A percentile compares a stretch with the other conserved stretches of the same genome.
phyloP scores from a whole-genome alignment of 257 asterid genomes.

The Nicotiana undulata region DNA sequence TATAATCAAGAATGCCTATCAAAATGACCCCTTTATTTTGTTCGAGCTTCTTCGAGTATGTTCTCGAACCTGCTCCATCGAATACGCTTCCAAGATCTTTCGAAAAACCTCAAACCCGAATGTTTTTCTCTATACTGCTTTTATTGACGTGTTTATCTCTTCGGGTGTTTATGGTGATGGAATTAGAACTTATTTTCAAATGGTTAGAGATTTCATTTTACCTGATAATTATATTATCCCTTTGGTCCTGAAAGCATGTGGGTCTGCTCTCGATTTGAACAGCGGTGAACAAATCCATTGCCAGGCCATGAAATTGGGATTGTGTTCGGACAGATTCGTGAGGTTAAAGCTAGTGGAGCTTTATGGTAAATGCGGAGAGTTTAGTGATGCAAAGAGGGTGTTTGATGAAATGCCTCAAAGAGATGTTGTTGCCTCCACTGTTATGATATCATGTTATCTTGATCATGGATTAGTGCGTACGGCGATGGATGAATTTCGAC shows the following conservation, averaged over 20 bases:
- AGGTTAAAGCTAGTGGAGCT: constrained; percentile 36
- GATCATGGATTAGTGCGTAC: constrained; percentile 25
- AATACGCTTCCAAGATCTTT: constrained; percentile 38
- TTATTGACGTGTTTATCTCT: constrained; percentile 36
- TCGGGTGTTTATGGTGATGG: constrained; percentile 15
- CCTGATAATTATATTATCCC: constrained; percentile 41
- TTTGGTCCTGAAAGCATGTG: constrained; percentile 49
- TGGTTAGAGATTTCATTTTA: constrained; percentile 23
- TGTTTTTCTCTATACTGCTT: constrained; percentile 39
- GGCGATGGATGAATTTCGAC: constrained; percentile 29
- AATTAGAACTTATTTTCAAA: constrained; percentile 19
- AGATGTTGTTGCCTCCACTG: constrained; percentile 43
- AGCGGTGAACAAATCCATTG: constrained; percentile 34
- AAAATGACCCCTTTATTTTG: constrained; percentile 27
- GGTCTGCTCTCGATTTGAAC: constrained; percentile 21
- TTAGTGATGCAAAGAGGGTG: constrained; percentile 31
- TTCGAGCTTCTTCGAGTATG: constrained; percentile 49
- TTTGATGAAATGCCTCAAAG: constrained; percentile 47
- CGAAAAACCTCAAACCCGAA: constrained; percentile 24
- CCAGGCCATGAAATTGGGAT: constrained; percentile 37
- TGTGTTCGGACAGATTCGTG: constrained; percentile 30
- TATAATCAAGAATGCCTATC: constrained; percentile 27
- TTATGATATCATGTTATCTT: constrained; percentile 40
- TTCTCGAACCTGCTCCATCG: constrained; percentile 31
- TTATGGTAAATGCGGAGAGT: constrained; percentile 42